phyloP scores from a whole-genome alignment of 208 protist genomes.

The Acanthamoeba pearcei region DNA sequence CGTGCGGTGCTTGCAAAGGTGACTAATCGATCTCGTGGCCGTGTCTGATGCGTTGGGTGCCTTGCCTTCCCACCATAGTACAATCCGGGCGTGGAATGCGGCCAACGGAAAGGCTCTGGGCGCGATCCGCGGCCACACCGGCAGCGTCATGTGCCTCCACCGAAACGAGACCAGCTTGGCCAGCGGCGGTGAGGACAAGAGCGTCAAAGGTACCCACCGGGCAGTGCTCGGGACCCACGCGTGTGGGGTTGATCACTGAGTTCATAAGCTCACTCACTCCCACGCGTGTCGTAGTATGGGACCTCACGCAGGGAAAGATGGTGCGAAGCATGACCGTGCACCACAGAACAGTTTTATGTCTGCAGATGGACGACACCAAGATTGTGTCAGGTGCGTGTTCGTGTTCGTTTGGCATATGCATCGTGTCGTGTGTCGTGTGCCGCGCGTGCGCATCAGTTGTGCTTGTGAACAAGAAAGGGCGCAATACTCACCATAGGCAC shows the following conservation, averaged over 20 bases:
- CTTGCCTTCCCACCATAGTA: not conserved
- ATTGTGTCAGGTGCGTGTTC: constrained; percentile 8
- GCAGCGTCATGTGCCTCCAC: constrained; percentile 35
- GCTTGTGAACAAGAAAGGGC: no score
- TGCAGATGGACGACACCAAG: constrained; percentile 64
- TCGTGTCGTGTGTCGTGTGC: no score
- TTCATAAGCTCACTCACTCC: not conserved
- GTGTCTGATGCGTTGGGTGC: not conserved
- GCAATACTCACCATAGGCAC: not conserved
- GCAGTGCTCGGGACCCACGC: no score
- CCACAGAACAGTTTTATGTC: not conserved
- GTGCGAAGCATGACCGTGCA: not conserved
- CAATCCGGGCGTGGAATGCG: constrained; percentile 21
- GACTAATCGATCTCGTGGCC: not conserved
- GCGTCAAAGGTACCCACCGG: not conserved
- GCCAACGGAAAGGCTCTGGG: not conserved
- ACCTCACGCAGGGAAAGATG: constrained; percentile 30
- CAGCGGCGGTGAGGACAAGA: constrained; percentile 47
- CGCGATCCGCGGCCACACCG: constrained; percentile 2
- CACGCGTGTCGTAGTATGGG: constrained; percentile 26
- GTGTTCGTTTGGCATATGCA: not conserved
- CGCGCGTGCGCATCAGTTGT: not conserved
- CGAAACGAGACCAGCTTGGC: not conserved
- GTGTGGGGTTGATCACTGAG: not conserved
- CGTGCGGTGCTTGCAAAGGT: not conserved